Base-by-base conservation (phyloP, 257 asterid genomes). In the Fraxinus quadrangulata region DNA sequence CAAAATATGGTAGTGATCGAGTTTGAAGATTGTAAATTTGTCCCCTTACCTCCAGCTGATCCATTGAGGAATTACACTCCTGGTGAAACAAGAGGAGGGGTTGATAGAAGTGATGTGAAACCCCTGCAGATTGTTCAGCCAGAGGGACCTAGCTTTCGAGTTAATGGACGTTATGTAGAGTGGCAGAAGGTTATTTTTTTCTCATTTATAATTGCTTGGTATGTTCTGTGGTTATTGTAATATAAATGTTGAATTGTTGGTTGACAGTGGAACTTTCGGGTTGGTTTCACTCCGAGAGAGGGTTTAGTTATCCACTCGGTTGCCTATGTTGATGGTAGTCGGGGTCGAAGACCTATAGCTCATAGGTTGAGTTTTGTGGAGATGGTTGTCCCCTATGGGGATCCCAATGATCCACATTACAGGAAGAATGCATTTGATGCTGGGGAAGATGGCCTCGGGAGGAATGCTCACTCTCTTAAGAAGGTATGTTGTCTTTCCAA, bases 391-490 rank as follows among this genome's bases (percentile, higher is more conserved):
- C 99, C 99, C 54, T 95, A 95, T 81, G 99, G 99, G 30, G 99
- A 95, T 85, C 99, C 99, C 37, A 95, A 95, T 85, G 98, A 93
- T 21, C 99, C 99, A 75, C 99, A 95, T 80, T 93, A 95, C 86
- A 86, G 99, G 71, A 95, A 95, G 78, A 95, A 93, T 78, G 99
- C 99, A 59, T 95, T 95, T 86, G 99, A 95, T 89, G 99, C 97
- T 5, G 99, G 99, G 81, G 99, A 95, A 87, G 99, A 95, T 90
- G 99, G 99, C 54, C 89, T 95, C n/a, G 99, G 99, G 74, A 92
- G 86, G 88, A 93, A 95, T 85, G 97, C 99, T 49, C 98, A 95
- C 82, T 95, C 99, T 71, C 96, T 95, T 34, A 95, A 95, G 84
- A 93, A 91, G 99, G 99, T 89, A 19, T 75, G 56, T 51, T 59